Percentiles rank a stretch among this genome's conserved stretches.
These are phyloP conservation scores for Trametes villosa DNA, from an alignment of 768 basidiomycete species.

Conservation along the genomic window DNA sequence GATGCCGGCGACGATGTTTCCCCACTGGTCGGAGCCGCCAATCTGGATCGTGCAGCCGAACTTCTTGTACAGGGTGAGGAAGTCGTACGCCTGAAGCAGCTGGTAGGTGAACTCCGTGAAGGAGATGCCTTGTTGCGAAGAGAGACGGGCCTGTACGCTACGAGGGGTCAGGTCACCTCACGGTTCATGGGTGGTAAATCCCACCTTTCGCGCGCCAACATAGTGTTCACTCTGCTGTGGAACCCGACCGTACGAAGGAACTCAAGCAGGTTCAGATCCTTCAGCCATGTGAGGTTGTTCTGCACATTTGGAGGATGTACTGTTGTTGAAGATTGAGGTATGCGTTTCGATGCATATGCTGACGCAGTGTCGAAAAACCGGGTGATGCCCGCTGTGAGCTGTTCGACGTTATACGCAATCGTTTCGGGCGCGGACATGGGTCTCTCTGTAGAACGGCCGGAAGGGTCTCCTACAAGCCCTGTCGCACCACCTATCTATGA, in stretches of 20 bases:
- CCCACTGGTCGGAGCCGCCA: constrained; percentile 98
- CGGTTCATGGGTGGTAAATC: background rate
- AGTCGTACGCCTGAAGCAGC: constrained; percentile 96
- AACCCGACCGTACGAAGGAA: constrained; percentile 85
- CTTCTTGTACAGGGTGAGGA: constrained; percentile 69
- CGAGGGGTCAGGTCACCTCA: constrained; percentile 7
- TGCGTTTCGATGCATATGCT: constrained; percentile 55
- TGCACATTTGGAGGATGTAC: constrained; percentile 45
- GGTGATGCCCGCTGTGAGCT: constrained; percentile 67
- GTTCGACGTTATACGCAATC: constrained; percentile 66
- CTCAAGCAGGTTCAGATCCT: constrained; percentile 71
- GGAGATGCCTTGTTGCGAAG: constrained; percentile 86
- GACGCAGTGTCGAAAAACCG: constrained; percentile 72
- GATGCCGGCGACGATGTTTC: constrained; percentile 93
- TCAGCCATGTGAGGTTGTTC: constrained; percentile 82
- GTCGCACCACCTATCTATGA: constrained; percentile 95
- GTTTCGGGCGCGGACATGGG: constrained; percentile 61
- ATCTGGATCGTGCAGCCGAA: constrained; percentile 83
- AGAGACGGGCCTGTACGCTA: constrained; percentile 83
- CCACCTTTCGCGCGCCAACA: constrained; percentile 91
- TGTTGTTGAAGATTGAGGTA: constrained; percentile 15
- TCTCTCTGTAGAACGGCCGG: constrained; percentile 84
- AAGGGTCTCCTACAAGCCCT: constrained; percentile 96
- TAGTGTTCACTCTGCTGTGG: constrained; percentile 80
- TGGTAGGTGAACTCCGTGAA: constrained; percentile 99